These are phyloP conservation scores for Lentithecium fluviatile DNA, from an alignment of 495 filamentous ascomycete species.

Conservation along the genomic window DNA sequence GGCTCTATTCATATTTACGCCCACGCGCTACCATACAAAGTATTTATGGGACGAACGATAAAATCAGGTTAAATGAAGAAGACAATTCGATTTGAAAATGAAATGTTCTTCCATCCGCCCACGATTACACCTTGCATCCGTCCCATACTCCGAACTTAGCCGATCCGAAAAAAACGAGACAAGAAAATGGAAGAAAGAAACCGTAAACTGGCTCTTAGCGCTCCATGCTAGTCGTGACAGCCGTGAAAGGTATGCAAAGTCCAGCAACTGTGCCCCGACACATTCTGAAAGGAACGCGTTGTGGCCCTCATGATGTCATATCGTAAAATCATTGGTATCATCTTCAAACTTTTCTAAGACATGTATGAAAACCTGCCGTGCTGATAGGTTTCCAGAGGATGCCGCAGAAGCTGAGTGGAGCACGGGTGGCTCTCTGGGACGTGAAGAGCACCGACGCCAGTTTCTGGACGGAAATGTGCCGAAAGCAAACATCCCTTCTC, in stretches of 20 bases:
- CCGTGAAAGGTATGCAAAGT: slow-evolving; percentile 22
- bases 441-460: neutral
- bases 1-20: slow-evolving; percentile 27
- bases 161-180: slow-evolving; percentile 5
- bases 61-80: neutral
- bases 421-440: neutral
- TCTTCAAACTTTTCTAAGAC: slow-evolving; percentile 31
- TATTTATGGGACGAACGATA: too few species aligned
- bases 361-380: neutral
- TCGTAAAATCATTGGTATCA: slow-evolving; percentile 37
- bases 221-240: slow-evolving; percentile 34
- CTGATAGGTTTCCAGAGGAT: neutral
- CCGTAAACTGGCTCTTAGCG: slow-evolving; percentile 8
- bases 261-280: neutral
- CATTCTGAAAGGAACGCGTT: slow-evolving; percentile 12
- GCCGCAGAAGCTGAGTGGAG: neutral
- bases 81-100: too few species aligned
- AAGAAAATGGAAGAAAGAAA: slow-evolving; percentile 10
- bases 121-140: neutral
- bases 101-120: neutral
- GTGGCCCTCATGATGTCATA: slow-evolving; percentile 27
- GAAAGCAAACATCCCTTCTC: neutral
- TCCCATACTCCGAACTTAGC: neutral
- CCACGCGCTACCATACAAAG: neutral
- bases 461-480: neutral